phyloP scores from a whole-genome alignment of 805 yeast species.

The Debaryomyces hansenii region DNA sequence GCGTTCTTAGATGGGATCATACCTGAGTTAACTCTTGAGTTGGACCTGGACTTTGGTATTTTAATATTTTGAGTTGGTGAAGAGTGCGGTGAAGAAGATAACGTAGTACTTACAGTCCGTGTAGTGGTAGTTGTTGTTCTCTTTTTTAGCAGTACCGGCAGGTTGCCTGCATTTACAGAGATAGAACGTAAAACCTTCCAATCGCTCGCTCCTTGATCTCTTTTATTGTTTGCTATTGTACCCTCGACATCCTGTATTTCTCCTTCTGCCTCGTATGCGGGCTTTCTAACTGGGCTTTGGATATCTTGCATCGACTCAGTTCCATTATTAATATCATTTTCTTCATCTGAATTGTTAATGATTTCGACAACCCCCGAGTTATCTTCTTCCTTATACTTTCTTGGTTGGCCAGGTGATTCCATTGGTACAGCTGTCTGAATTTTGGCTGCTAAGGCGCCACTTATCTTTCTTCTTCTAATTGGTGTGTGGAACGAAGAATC shows the following conservation, averaged over 20 bases:
- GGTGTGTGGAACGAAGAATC: constrained; percentile 69
- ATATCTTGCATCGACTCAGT: constrained; percentile 20
- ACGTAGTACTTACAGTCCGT: constrained; percentile 46
- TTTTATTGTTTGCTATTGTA: constrained; percentile 21
- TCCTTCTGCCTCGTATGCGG: constrained; percentile 13
- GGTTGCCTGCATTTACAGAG: constrained; percentile 28
- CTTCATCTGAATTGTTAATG: constrained; percentile 47
- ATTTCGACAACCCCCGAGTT: constrained; percentile 32
- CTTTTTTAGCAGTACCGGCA: constrained; percentile 40
- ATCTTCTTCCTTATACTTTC: constrained; percentile 55
- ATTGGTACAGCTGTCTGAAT: constrained; percentile 80
- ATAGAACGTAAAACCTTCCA: constrained; percentile 43
- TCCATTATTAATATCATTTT: constrained; percentile 14
- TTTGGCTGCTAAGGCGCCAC: constrained; percentile 68
- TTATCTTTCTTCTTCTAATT: constrained; percentile 61
- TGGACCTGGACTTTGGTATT: constrained; percentile 25
- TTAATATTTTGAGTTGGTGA: constrained; percentile 22
- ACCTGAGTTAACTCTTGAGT: constrained; percentile 19
- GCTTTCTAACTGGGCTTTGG: constrained; percentile 12
- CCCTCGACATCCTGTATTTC: constrained; percentile 12
- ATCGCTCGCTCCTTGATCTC: constrained; percentile 22
- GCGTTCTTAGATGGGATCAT: constrained; percentile 11
- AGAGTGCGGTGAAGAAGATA: constrained; percentile 34
- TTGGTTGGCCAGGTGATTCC: constrained; percentile 96
- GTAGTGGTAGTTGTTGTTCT: constrained; percentile 50